Conservation (phyloP, 441 rosid species). For the Croton laevigatus region DNA sequence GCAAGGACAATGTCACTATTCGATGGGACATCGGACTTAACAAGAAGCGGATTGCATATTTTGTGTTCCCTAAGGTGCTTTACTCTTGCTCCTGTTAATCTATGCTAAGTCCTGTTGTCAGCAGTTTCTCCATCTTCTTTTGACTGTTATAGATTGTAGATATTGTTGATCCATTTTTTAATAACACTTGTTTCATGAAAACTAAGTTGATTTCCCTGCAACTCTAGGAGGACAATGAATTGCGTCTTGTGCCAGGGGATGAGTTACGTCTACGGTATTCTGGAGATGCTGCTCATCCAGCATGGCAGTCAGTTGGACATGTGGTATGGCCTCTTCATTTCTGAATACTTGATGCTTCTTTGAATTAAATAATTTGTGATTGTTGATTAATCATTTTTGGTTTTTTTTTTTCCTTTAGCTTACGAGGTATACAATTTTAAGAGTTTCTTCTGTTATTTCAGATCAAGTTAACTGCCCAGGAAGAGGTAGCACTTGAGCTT, state of each 20-base stretch:
- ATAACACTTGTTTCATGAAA: conserved; percentile 10
- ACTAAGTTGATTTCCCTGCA: conserved; percentile 26
- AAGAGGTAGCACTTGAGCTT: conserved; percentile 99
- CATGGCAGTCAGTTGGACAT: conserved; percentile 99
- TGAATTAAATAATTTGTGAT: background rate
- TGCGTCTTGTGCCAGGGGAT: conserved; percentile 97
- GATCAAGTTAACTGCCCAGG: conserved; percentile 98
- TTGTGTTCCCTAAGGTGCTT: conserved; percentile 91
- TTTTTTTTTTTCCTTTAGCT: background rate
- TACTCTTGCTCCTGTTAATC: conserved; percentile 10
- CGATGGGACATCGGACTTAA: conserved; percentile 99
- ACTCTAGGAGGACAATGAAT: conserved; percentile 90
- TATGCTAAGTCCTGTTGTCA: background rate
- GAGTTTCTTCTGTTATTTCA: conserved; percentile 28
- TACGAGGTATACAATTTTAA: background rate
- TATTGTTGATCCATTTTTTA: conserved; percentile 3
- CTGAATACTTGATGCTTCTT: conserved; percentile 14
- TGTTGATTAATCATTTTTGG: background rate
- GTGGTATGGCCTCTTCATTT: conserved; percentile 58
- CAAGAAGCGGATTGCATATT: conserved; percentile 95
- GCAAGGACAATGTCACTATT: conserved; percentile 94
- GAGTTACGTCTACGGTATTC: conserved; percentile 93
- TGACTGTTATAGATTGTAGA: background rate
- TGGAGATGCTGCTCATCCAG: conserved; percentile 96
- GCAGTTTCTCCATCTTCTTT: background rate